Evolutionary conservation across 78 protist genomes (phyloP).

Genomic region (Mantamonas sphyraenae): DNA sequence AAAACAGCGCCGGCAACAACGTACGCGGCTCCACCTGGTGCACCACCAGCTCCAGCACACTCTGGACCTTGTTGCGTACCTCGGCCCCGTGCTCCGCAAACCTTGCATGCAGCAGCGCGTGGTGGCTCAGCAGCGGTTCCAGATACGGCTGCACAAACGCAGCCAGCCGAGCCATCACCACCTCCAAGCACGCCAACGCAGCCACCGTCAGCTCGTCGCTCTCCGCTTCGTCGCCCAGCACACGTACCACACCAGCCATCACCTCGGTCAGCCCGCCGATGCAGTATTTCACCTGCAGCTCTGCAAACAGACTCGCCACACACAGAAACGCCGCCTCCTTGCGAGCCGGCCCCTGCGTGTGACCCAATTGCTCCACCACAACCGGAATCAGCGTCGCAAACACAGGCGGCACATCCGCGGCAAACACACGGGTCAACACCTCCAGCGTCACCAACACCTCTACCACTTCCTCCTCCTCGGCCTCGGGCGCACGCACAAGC

Average conservation of each 20-base stretch:
- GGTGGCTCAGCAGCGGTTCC: not conserved
- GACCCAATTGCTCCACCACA: slow-evolving; percentile 25
- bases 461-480: not conserved
- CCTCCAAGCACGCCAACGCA: not conserved
- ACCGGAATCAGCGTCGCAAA: slow-evolving; percentile 26
- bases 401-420: not conserved
- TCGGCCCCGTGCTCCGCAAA: no score
- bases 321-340: not conserved
- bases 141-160: not conserved
- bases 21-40: not conserved
- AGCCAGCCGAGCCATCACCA: not conserved
- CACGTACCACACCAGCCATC: not conserved
- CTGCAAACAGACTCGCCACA: not conserved
- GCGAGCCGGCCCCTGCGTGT: no score
- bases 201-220: not conserved
- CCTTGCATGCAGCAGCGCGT: no score
- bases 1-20: not conserved
- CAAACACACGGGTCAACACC: not conserved
- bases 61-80: not conserved
- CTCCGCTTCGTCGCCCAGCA: not conserved
- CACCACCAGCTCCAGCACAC: not conserved
- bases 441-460: not conserved
- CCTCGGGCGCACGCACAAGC: not conserved
- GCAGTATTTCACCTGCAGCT: not conserved
- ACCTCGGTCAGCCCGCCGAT: no score